Evolutionary conservation across 2,329 filamentous ascomycete genomes (phyloP).

Genomic region (Aspergillus pseudotamarii): DNA sequence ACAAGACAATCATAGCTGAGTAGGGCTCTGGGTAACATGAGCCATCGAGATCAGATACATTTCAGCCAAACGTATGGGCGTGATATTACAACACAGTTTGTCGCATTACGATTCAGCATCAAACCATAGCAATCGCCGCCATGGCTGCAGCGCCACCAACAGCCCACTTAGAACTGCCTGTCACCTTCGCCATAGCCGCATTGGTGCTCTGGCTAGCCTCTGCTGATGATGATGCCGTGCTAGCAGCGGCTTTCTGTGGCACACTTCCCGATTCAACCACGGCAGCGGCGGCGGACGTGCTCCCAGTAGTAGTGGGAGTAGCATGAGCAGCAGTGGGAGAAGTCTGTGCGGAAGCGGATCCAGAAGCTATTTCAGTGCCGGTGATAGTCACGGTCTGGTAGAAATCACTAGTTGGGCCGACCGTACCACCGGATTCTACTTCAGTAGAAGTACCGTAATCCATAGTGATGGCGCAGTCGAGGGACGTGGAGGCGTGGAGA

Average conservation of each 20-base stretch:
- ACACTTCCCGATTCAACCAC: neutral
- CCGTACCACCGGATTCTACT: neutral
- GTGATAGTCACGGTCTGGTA: neutral
- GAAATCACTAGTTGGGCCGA: neutral
- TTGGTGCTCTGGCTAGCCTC: neutral
- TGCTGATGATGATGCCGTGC: neutral
- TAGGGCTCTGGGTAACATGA: neutral
- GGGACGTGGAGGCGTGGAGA: neutral
- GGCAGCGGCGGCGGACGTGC: neutral
- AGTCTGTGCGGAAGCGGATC: neutral
- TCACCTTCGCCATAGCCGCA: neutral
- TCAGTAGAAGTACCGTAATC: neutral
- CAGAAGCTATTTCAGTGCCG: neutral
- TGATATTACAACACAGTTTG: neutral
- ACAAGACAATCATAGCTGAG: neutral
- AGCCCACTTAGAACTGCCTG: neutral
- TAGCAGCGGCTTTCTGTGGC: neutral
- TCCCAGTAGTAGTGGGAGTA: neutral
- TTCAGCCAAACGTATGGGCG: neutral
- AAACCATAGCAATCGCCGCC: neutral
- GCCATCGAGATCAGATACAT: neutral
- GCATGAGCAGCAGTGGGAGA: neutral
- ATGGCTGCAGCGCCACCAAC: neutral
- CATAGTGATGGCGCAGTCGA: neutral
- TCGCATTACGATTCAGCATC: neutral